Conservation (phyloP, 2,329 filamentous ascomycete species). For the Herpotrichia juniperi region DNA sequence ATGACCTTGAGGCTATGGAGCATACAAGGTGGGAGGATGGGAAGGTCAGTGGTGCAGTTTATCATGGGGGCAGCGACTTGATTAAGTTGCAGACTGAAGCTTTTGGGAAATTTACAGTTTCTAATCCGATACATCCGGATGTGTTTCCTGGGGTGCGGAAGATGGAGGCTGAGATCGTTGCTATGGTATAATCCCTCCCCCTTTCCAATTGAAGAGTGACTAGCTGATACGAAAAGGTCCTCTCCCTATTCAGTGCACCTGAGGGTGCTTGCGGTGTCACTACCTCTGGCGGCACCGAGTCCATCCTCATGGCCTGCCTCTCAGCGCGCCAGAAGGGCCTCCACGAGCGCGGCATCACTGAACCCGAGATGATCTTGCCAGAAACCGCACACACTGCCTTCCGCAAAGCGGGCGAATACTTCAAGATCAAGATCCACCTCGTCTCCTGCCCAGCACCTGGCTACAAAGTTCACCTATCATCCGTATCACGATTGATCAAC, state of each 20-base stretch:
- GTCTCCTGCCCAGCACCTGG: conserved; percentile 84
- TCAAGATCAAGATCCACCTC: conserved; percentile 92
- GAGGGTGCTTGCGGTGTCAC: conserved; percentile 84
- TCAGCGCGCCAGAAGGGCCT: conserved; percentile 89
- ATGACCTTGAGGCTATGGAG: conserved; percentile 80
- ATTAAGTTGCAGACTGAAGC: conserved; percentile 88
- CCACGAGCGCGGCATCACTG: conserved; percentile 81
- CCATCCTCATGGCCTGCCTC: conserved; percentile 93
- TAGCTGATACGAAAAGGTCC: conserved; percentile 50
- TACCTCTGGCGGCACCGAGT: conserved; percentile 93
- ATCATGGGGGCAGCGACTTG: conserved; percentile 86
- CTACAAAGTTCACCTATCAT: conserved; percentile 82
- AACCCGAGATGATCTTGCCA: conserved; percentile 97
- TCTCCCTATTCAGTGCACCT: conserved; percentile 88
- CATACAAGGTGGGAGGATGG: conserved; percentile 98
- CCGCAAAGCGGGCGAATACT: conserved; percentile 93
- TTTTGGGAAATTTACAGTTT: conserved; percentile 91
- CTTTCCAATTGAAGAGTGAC: not conserved
- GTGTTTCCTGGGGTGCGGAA: conserved; percentile 97
- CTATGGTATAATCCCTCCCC: conserved; percentile 70
- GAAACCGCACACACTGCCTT: conserved; percentile 96
- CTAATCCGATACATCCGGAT: conserved; percentile 96
- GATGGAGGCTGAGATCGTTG: conserved; percentile 98
- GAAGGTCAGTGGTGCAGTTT: conserved; percentile 91
- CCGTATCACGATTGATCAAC: conserved; percentile 86